A percentile compares a stretch with the other conserved stretches of the same genome.
phyloP scores from a whole-genome alignment of 108 stramenopile species.

The Skeletonema grethae region DNA sequence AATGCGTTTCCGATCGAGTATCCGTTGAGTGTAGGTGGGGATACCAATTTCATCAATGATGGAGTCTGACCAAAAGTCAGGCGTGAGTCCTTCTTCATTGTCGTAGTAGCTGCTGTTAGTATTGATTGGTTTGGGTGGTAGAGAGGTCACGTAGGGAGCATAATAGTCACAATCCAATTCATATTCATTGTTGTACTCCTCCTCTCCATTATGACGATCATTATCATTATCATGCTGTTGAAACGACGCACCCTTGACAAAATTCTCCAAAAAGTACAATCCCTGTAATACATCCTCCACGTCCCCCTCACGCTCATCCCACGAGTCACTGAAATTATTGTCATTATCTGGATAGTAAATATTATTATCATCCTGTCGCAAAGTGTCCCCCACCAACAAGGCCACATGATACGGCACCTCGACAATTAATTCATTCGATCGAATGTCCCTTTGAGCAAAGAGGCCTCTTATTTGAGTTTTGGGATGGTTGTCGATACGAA shows the following conservation, averaged over 20 bases:
- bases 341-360: no score
- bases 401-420: slow-evolving; percentile 18
- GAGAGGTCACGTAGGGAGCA: slow-evolving; percentile 10
- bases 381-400: slow-evolving; percentile 7
- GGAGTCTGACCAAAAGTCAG: slow-evolving; percentile 22
- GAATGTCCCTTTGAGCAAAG: slow-evolving; percentile 13
- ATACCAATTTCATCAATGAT: slow-evolving; percentile 7
- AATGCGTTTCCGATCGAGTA: slow-evolving; percentile 12
- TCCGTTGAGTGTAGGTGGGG: slow-evolving; percentile 5
- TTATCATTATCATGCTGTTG: not conserved
- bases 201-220: not conserved
- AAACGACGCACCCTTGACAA: not conserved
- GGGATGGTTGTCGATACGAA: slow-evolving; percentile 6
- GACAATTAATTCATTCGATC: slow-evolving; percentile 8
- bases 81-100: slow-evolving; percentile 18
- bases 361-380: not conserved
- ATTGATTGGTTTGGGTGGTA: slow-evolving; percentile 11
- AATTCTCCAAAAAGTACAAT: slow-evolving; percentile 12
- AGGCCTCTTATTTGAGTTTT: slow-evolving; percentile 16
- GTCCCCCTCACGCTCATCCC: slow-evolving; percentile 7
- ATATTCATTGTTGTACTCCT: not conserved
- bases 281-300: slow-evolving; percentile 27
- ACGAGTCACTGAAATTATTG: no score
- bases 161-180: not conserved
- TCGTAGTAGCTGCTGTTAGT: not conserved